A percentile compares a stretch with the other conserved stretches of the same genome.
phyloP scores from a whole-genome alignment of 2,329 filamentous ascomycete genomes.

The Neofusicoccum parvum region DNA sequence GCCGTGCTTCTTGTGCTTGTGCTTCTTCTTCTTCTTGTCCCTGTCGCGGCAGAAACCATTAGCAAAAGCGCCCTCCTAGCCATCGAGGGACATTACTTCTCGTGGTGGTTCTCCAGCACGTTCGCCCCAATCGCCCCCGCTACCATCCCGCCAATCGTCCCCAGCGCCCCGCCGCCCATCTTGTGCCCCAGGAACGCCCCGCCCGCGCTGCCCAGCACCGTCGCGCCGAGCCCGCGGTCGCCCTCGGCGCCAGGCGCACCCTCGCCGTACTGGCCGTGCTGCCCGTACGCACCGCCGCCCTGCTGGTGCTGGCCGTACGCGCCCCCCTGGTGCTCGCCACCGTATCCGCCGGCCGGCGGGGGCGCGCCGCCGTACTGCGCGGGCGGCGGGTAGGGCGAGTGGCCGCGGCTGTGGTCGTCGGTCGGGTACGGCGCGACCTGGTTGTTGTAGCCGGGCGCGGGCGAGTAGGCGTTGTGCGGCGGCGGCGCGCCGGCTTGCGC shows the following conservation, averaged over 20 bases:
- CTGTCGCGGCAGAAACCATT: slow-evolving; percentile 24
- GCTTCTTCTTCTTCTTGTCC: slow-evolving; percentile 42
- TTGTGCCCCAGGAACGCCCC: slow-evolving; percentile 59
- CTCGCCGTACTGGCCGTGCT: slow-evolving; percentile 30
- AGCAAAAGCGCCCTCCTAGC: slow-evolving; percentile 1
- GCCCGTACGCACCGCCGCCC: slow-evolving; percentile 17
- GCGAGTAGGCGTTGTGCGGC: slow-evolving; percentile 13
- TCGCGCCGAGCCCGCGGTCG: slow-evolving; percentile 60
- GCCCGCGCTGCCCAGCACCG: slow-evolving; percentile 55
- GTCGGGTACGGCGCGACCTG: slow-evolving; percentile 12
- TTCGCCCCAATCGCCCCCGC: slow-evolving; percentile 61
- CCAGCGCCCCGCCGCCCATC: slow-evolving; percentile 55
- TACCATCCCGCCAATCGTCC: slow-evolving; percentile 54
- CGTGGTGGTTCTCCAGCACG: slow-evolving; percentile 49
- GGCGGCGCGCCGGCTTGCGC: slow-evolving; percentile 20
- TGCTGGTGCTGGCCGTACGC: slow-evolving; percentile 28
- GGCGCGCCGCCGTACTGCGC: slow-evolving; percentile 1
- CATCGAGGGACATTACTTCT: slow-evolving; percentile 34
- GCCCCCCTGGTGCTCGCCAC: background rate
- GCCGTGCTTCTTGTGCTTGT: slow-evolving; percentile 33
- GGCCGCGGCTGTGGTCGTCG: slow-evolving; percentile 27
- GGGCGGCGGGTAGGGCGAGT: slow-evolving; percentile 34
- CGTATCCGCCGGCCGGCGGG: background rate
- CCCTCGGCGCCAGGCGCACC: slow-evolving; percentile 39
- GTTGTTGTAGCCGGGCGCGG: slow-evolving; percentile 20